Percentiles rank a stretch among this genome's conserved stretches.
Evolutionary conservation across 1,139 yeast species (phyloP).

Genomic region (Scheffersomyces cryptocercus): DNA sequence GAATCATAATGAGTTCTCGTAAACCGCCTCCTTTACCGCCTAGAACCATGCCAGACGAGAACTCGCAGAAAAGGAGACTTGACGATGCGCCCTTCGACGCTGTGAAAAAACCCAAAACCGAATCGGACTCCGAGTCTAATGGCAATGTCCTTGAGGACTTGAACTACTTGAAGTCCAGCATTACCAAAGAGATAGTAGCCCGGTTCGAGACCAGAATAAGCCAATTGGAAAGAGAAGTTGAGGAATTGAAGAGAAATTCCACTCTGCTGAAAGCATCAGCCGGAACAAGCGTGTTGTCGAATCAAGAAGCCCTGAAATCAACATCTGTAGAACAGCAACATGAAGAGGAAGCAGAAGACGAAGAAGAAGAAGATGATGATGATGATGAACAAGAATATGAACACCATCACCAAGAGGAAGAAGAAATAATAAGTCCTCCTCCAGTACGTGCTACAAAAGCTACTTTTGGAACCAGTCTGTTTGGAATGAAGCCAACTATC

Average conservation of each 20-base stretch:
- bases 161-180: constrained; percentile 2
- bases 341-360: neutral
- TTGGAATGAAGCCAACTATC: constrained; percentile 18
- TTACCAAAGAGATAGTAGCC: constrained; percentile 5
- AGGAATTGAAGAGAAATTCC: constrained; percentile 9
- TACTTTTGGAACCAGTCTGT: constrained; percentile 36
- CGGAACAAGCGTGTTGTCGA: neutral
- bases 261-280: constrained; percentile 1
- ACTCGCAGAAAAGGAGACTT: constrained; percentile 20
- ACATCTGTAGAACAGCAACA: neutral
- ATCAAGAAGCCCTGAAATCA: neutral
- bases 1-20: too few species aligned
- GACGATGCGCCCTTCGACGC: constrained; percentile 16
- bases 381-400: neutral
- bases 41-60: neutral
- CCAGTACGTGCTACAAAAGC: constrained; percentile 10
- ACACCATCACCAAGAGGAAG: neutral
- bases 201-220: constrained; percentile 20
- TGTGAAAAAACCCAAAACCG: constrained; percentile 12
- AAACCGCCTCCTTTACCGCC: too few species aligned
- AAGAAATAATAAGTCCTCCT: neutral
- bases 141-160: constrained; percentile 1
- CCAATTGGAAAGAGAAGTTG: constrained; percentile 22
- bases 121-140: constrained; percentile 1
- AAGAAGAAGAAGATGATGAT: neutral